Base-by-base conservation (phyloP, 768 basidiomycete genomes). In the Termitomyces sp. region DNA sequence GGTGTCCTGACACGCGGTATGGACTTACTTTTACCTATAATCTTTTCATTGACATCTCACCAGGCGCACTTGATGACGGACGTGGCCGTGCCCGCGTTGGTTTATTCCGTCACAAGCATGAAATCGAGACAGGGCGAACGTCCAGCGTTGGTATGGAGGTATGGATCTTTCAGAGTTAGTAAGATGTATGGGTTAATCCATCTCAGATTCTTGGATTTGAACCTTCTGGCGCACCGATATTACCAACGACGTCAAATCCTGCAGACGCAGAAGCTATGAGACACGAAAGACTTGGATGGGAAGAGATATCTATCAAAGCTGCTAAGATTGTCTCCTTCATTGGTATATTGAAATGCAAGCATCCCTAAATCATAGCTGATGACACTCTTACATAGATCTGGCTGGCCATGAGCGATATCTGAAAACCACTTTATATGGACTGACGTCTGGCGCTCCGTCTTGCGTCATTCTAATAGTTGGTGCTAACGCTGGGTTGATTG, bases 61-160 rank as follows among this genome's bases (percentile, higher is more conserved):
- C 50, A 91, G 88, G 89, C 49, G 79, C 80, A 18, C 73, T 92
- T 50, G 91, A 94, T 62, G 91, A 94, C 63, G 90, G 91, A 25
- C 75, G 88, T 68, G 89, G 88, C 0, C 81, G 83, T 47, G 89
- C 89, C 0, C 89, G 96, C 50, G 89, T 98, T 5, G 85, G 87
- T 3, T 74, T 99, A 7, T 98, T 98, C 70, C 79, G 96, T 52
- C 97, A 99, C 68, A 97, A 98, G 68, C 97, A 99, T 65, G 97
- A 99, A 70, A 77, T 98, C 50, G 97, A 98, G 73, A 94, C 89
- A 18, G 96, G 96, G 6, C 76, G 97, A 48, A 99, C 97, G 0
- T 94, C 91, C 22, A 93, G 90, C 57, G 92, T 98, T 40, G 97
- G 97, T 20, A 95, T 97, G 88, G 97, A 99, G 80, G 93, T 94